These are phyloP conservation scores for Sorghum bicolor DNA, from an alignment of 176 grass and related monocot species.

Conservation along the genomic window DNA sequence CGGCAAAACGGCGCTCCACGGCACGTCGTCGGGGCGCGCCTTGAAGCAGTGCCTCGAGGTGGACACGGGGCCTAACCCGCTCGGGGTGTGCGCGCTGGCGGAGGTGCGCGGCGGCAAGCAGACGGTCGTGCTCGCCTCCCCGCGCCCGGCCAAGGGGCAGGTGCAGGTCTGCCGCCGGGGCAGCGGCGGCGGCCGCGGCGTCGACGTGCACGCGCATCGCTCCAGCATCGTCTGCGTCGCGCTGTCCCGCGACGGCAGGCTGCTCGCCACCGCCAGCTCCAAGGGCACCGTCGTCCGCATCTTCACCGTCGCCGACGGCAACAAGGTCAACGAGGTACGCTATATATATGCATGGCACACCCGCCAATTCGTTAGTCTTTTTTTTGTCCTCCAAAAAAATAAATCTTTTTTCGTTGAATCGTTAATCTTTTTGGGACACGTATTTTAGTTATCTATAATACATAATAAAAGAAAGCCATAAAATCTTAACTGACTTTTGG, in stretches of 20 bases:
- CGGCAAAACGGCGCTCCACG: slow-evolving; percentile 24
- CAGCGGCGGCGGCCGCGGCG: not conserved
- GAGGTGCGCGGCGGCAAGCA: slow-evolving; percentile 20
- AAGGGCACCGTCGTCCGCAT: no score
- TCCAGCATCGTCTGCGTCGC: not conserved
- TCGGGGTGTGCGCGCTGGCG: slow-evolving; percentile 61
- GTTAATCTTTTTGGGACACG: no score
- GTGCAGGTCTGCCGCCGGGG: slow-evolving; percentile 28
- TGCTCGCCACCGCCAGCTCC: no score
- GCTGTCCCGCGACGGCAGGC: not conserved
- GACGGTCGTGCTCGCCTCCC: slow-evolving; percentile 51
- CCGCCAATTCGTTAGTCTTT: no score
- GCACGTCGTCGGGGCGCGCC: not conserved
- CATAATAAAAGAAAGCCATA: no score
- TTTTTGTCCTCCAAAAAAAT: no score
- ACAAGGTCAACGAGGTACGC: no score
- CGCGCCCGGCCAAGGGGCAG: slow-evolving; percentile 39
- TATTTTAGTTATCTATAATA: no score
- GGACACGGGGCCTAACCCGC: slow-evolving; percentile 58
- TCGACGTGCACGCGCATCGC: slow-evolving; percentile 3
- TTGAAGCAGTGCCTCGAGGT: slow-evolving; percentile 19
- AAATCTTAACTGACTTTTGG: no score
- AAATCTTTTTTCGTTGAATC: no score
- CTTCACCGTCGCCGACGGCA: no score
- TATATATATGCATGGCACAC: no score